Evolutionary conservation across 306 rosid species (phyloP).

Genomic region (Trifolium dubium): DNA sequence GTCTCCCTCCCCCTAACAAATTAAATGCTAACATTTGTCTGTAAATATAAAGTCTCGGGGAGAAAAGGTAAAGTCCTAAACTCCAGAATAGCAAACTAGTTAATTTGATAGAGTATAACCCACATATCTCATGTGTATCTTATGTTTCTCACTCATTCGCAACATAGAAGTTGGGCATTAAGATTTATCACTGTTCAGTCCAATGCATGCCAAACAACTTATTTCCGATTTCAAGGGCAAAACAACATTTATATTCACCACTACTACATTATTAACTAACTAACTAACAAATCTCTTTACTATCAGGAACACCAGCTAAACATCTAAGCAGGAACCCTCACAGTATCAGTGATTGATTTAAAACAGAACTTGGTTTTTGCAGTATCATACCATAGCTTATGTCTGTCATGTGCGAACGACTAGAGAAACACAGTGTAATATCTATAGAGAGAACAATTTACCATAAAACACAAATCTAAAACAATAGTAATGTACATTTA

Average conservation of each 20-base stretch:
- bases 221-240: neutral
- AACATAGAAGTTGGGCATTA: neutral
- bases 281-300: conserved; percentile 10
- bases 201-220: conserved; percentile 3
- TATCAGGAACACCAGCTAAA: conserved; percentile 25
- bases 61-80: conserved; percentile 10
- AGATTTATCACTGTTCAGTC: neutral
- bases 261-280: neutral
- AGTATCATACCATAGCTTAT: conserved; percentile 12
- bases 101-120: neutral
- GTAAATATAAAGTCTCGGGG: neutral
- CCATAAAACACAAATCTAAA: conserved; percentile 14
- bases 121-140: neutral
- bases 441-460: neutral
- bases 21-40: neutral
- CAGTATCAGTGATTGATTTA: neutral
- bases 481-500: conserved; percentile 10
- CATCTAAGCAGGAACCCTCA: neutral
- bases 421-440: neutral
- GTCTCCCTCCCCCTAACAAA: neutral
- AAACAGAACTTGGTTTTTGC: neutral
- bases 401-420: neutral
- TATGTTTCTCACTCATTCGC: neutral
- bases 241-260: conserved; percentile 8
- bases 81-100: neutral